A percentile compares a stretch with the other conserved stretches of the same genome.
Conservation (phyloP, 2,329 filamentous ascomycete genomes). For the Alternaria sp. region DNA sequence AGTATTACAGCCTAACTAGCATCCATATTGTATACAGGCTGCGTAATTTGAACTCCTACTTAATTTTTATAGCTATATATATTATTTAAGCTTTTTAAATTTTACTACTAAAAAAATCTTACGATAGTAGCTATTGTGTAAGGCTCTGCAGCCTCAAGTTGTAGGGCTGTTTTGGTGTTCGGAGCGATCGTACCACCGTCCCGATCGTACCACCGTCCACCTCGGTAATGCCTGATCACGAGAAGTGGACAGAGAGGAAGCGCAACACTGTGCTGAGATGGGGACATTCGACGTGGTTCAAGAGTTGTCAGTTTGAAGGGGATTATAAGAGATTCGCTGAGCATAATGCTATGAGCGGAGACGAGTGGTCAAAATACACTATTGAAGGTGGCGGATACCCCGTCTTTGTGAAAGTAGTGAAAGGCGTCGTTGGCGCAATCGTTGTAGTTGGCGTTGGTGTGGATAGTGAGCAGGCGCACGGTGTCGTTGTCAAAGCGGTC, state of each 20-base stretch:
- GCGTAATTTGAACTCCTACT: too few species aligned
- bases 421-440: constrained; percentile 77
- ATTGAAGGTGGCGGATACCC: constrained; percentile 82
- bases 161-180: too few species aligned
- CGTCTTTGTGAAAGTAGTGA: constrained; percentile 74
- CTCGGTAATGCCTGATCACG: constrained; percentile 75
- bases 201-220: too few species aligned
- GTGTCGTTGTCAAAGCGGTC: constrained; percentile 75
- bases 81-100: too few species aligned
- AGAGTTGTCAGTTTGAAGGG: constrained; percentile 73
- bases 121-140: too few species aligned
- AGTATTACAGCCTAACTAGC: too few species aligned
- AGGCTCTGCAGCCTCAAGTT: too few species aligned
- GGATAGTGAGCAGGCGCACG: constrained; percentile 80
- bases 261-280: constrained; percentile 75
- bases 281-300: constrained; percentile 73
- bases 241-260: constrained; percentile 70
- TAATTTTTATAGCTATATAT: too few species aligned
- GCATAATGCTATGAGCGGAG: constrained; percentile 67
- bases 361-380: constrained; percentile 68
- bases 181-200: too few species aligned
- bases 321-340: constrained; percentile 71
- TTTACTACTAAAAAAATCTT: too few species aligned
- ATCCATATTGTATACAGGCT: too few species aligned
- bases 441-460: constrained; percentile 72